phyloP scores from a whole-genome alignment of 192 early-diverging fungal genomes.

The Funneliformis mosseae region DNA sequence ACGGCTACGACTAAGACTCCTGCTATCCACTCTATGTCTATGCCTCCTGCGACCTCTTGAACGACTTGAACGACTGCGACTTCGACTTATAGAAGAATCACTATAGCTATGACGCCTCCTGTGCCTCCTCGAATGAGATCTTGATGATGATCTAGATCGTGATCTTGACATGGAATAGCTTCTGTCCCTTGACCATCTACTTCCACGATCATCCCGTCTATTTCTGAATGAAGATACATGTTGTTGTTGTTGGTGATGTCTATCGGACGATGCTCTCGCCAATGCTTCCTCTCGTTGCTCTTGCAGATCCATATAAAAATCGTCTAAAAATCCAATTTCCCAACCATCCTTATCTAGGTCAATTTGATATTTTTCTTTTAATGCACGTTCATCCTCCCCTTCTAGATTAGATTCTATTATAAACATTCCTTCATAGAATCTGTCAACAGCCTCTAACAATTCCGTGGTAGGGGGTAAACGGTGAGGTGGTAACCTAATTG shows the following conservation, averaged over 20 bases:
- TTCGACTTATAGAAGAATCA: constrained; percentile 22
- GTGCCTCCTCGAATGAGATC: constrained; percentile 7
- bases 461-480: constrained; percentile 30
- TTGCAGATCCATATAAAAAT: constrained; percentile 30
- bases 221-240: neutral
- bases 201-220: constrained; percentile 18
- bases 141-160: constrained; percentile 5
- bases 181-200: constrained; percentile 25
- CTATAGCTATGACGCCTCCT: constrained; percentile 27
- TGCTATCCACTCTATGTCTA: constrained; percentile 14
- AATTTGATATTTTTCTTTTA: neutral
- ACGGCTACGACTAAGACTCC: constrained; percentile 2
- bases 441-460: constrained; percentile 29
- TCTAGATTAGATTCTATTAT: constrained; percentile 9
- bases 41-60: constrained; percentile 12
- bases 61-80: constrained; percentile 17
- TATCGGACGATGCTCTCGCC: constrained; percentile 14
- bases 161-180: constrained; percentile 28
- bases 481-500: constrained; percentile 31
- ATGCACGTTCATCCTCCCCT: constrained; percentile 16
- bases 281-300: constrained; percentile 7
- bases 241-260: neutral
- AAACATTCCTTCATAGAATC: constrained; percentile 34
- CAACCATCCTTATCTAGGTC: constrained; percentile 32
- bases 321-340: constrained; percentile 31